phyloP scores from a whole-genome alignment of 2,329 filamentous ascomycete genomes.

The Scytalidium lignicola region DNA sequence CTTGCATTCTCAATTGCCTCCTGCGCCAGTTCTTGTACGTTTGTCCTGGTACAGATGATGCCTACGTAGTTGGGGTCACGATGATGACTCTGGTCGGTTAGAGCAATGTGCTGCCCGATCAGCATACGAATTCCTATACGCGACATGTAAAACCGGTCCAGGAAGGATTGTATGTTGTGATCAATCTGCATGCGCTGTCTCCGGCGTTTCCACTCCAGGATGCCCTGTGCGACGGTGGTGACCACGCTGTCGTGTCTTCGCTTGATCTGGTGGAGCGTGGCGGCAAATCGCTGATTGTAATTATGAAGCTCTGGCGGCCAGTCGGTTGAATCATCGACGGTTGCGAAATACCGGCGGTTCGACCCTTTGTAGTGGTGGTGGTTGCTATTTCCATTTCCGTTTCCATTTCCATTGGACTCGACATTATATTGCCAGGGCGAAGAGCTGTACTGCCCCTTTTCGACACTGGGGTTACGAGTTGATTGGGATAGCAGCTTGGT shows the following conservation, averaged over 20 bases:
- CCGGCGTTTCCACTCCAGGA: slow-evolving; percentile 95
- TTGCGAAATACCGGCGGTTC: slow-evolving; percentile 71
- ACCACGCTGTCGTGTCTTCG: slow-evolving; percentile 93
- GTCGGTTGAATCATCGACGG: slow-evolving; percentile 78
- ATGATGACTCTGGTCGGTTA: slow-evolving; percentile 87
- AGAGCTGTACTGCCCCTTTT: slow-evolving; percentile 72
- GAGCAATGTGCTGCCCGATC: slow-evolving; percentile 94
- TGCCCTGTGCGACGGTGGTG: slow-evolving; percentile 95
- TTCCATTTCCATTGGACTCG: slow-evolving; percentile 42
- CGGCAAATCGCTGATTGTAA: slow-evolving; percentile 87
- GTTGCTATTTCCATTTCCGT: slow-evolving; percentile 47
- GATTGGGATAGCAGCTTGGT: slow-evolving; percentile 72
- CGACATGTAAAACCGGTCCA: slow-evolving; percentile 99
- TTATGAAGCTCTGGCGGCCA: slow-evolving; percentile 94
- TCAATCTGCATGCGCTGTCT: slow-evolving; percentile 98
- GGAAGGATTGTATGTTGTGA: slow-evolving; percentile 92
- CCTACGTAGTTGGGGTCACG: slow-evolving; percentile 92
- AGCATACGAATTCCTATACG: slow-evolving; percentile 99
- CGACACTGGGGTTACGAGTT: slow-evolving; percentile 85
- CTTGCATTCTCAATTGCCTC: slow-evolving; percentile 98
- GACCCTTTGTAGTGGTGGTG: slow-evolving; percentile 45
- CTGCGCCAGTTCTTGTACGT: slow-evolving; percentile 87
- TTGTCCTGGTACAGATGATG: slow-evolving; percentile 98
- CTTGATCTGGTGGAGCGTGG: slow-evolving; percentile 91
- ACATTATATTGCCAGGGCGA: slow-evolving; percentile 37